Base-by-base conservation (phyloP, 2,329 filamentous ascomycete species). In the Thielaviopsis punctulata region DNA sequence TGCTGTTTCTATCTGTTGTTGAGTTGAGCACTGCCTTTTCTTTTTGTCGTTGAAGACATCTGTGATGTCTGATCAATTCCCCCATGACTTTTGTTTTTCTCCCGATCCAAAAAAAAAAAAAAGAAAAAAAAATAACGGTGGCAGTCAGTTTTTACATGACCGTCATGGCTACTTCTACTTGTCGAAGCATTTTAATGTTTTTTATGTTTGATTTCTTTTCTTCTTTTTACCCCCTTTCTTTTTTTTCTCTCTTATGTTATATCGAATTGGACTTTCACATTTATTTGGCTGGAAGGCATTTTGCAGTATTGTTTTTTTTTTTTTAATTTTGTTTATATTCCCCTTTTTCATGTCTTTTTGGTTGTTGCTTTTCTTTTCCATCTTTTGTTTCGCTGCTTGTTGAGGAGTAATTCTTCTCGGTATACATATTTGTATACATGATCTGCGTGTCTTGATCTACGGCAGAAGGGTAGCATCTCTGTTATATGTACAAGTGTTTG, bases 181-280 rank as follows among this genome's bases (percentile, higher is more conserved):
- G n/a, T n/a, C n/a, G n/a, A n/a, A 49, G 33, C 22, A n/a, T 56
- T 51, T 41, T 52, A 56, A 58, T 51, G 18, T 56, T 55, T 56
- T 52, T 52, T 59, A 39, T 49, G 51, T 47, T 54, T 13, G 23
- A 43, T 27, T 48, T 47, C 30, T 47, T 52, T 24, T 23, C 43
- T 27, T 24, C 49, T 18, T 18, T 48, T 47, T 27, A 24, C 9
- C 3, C 45, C 23, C 10, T 48, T 27, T 49, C 22, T 41, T 36
- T 49, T 49, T 24, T 23, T 43, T 19, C 4, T 21, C 15, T 43
- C 19, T 15, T 24, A 41, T 18, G 36, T 41, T 49, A 18, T 43
- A 15, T 43, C 5, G 48, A 21, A 21, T 19, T 30, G 21, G 39
- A 15, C 13, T 43, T 15, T 49, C 13, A 41, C 15, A n/a, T n/a